Evolutionary conservation across 2,329 filamentous ascomycete genomes (phyloP).

Genomic region (Aspergillus piperis): DNA sequence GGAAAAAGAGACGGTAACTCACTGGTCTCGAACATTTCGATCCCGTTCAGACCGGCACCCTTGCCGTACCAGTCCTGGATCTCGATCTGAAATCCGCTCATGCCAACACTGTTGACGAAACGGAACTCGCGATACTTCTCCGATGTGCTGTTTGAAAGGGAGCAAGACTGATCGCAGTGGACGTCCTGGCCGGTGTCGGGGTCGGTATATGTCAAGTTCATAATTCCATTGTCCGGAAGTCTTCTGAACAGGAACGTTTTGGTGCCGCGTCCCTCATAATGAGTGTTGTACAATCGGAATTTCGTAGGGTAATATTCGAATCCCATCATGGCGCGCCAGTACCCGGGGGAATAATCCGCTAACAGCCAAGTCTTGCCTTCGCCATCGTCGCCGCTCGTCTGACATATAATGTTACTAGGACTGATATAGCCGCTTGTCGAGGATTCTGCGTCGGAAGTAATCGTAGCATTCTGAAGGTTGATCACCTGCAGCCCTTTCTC

Average conservation of each 20-base stretch:
- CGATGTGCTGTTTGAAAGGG: constrained; percentile 70
- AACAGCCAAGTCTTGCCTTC: constrained; percentile 82
- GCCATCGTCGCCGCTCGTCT: constrained; percentile 65
- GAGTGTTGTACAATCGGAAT: constrained; percentile 84
- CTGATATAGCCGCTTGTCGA: constrained; percentile 69
- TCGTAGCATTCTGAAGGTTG: constrained; percentile 77
- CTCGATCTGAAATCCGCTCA: constrained; percentile 83
- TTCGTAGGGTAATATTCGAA: constrained; percentile 88
- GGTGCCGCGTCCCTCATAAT: constrained; percentile 79
- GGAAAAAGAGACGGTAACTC: constrained; percentile 25
- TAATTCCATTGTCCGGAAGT: constrained; percentile 83
- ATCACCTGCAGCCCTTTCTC: constrained; percentile 73
- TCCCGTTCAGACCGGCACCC: constrained; percentile 80
- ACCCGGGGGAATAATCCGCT: constrained; percentile 71
- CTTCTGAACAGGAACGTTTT: constrained; percentile 86
- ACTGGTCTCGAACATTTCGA: constrained; percentile 81
- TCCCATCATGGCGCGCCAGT: constrained; percentile 78
- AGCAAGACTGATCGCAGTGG: constrained; percentile 79
- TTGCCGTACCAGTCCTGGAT: constrained; percentile 83
- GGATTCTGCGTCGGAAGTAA: constrained; percentile 65
- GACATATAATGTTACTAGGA: constrained; percentile 81
- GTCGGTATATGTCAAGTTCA: constrained; percentile 92
- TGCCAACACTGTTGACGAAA: constrained; percentile 84
- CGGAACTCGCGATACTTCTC: constrained; percentile 81
- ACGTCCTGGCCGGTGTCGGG: constrained; percentile 65